phyloP scores from a whole-genome alignment of 768 basidiomycete genomes.

The Tylopilus rubrobrunneus region DNA sequence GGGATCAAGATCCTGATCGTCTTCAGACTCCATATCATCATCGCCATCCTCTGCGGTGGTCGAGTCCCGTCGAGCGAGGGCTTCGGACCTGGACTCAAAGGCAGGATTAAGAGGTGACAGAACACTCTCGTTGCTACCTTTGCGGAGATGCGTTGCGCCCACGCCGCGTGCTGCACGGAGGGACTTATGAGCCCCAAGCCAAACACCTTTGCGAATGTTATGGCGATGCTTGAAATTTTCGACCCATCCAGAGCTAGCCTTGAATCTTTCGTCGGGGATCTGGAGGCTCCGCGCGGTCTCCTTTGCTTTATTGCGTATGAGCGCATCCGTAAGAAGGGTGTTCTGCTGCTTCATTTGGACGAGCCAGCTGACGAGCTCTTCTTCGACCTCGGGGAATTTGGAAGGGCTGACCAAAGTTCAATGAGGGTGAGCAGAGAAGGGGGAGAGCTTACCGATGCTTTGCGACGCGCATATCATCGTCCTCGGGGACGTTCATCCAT shows the following conservation, averaged over 20 bases:
- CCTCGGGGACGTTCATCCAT: constrained; percentile 69
- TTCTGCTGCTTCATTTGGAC: constrained; percentile 47
- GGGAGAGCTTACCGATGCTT: constrained; percentile 56
- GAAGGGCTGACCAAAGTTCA: constrained; percentile 49
- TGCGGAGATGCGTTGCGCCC: constrained; percentile 34
- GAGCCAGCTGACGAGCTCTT: constrained; percentile 58
- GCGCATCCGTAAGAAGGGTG: constrained; percentile 57
- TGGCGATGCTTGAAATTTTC: constrained; percentile 88
- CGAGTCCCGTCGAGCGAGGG: constrained; percentile 24
- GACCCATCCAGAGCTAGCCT: constrained; percentile 89
- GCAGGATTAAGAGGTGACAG: constrained; percentile 39
- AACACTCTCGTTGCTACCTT: constrained; percentile 31
- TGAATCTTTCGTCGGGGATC: constrained; percentile 72
- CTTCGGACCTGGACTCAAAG: constrained; percentile 34
- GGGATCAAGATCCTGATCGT: constrained; percentile 29
- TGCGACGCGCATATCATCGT: constrained; percentile 55
- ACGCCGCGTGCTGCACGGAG: constrained; percentile 30
- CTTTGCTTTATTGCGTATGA: constrained; percentile 62
- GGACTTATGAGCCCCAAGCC: constrained; percentile 40
- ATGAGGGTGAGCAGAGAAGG: constrained; percentile 3
- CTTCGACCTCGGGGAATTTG: constrained; percentile 79
- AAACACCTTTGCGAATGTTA: constrained; percentile 66
- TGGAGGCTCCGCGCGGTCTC: constrained; percentile 55
- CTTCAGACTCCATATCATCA: constrained; percentile 37
- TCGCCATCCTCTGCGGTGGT: constrained; percentile 30